Evolutionary conservation across 2,329 filamentous ascomycete species (phyloP), one percentile per base, ranked within the genome.

Genomic region (Verruconis gallopava): DNA sequence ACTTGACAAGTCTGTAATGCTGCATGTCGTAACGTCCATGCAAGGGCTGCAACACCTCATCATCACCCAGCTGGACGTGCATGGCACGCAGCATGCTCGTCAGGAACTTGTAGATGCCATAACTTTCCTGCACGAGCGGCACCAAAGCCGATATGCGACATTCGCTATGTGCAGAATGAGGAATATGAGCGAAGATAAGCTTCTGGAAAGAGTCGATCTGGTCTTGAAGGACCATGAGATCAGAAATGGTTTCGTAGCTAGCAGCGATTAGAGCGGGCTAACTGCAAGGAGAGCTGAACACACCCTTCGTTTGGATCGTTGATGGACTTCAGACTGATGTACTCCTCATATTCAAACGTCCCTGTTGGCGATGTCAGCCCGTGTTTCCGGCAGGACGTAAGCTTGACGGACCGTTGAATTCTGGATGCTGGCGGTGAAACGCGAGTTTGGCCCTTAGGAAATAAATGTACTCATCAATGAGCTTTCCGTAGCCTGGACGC

Each of bases 191-290:
- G 64, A 96, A 98, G 55, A 96, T 91, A 49, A 98, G 72, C 66
- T 96, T 98, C 62, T 98, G 91, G 65, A 98, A 96, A 50, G 85
- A 81, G 63, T 98, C 91, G 52, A 98, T 98, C 69, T 94, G 89
- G 62, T 98, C 91, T 60, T 98, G 91, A 45, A 98, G 71, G 5
- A 79, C 81, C 88, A 96, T 95, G 42, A 98, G 73, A 62, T 98
- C 91, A 50, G 81, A 84, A 53, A 98, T 96, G 18, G 89, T 95
- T 69, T 98, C 91, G 58, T 81, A 81, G 28, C 69, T 72, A 46
- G 18, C 13, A 11, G 12, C 9, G 32, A 43, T 53, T 42, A 52
- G 49, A 38, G 3, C 4, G 3, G 9, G 19, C 11, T 2, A 17
- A 5, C 9, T 21, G 18, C 3, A 5, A 13, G 12, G 15, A 5